Evolutionary conservation across 495 filamentous ascomycete species (phyloP).

Genomic region (Aspergillus mulundensis): DNA sequence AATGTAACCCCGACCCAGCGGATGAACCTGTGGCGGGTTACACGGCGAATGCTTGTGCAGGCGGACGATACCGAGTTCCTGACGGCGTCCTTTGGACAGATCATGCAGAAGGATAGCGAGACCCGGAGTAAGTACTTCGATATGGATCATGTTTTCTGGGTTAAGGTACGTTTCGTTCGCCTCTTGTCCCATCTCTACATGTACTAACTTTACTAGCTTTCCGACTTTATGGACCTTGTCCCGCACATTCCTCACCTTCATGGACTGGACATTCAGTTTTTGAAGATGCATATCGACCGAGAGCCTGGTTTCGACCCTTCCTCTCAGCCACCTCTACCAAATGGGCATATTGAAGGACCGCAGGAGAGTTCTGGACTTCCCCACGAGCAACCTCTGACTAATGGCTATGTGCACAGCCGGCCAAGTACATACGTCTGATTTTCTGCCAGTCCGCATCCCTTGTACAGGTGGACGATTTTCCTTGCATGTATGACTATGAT

Average conservation of each 20-base stretch:
- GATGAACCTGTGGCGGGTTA: constrained; percentile 50
- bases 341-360: constrained; percentile 29
- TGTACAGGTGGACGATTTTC: constrained; percentile 34
- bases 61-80: constrained; percentile 37
- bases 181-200: not conserved
- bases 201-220: constrained; percentile 48
- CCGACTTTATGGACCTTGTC: constrained; percentile 70
- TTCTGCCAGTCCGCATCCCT: constrained; percentile 26
- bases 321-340: constrained; percentile 23
- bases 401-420: constrained; percentile 38
- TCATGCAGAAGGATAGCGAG: constrained; percentile 45
- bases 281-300: constrained; percentile 47
- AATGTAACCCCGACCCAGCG: constrained; percentile 44
- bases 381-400: constrained; percentile 31
- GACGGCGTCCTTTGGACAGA: constrained; percentile 36
- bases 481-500: constrained; percentile 50
- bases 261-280: constrained; percentile 51
- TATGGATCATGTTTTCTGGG: constrained; percentile 68
- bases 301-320: constrained; percentile 28
- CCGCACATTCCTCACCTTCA: constrained; percentile 67
- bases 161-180: constrained; percentile 53
- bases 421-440: constrained; percentile 48
- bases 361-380: constrained; percentile 21
- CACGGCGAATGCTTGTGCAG: constrained; percentile 47
- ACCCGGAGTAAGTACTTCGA: constrained; percentile 50